Evolutionary conservation across 2,329 filamentous ascomycete genomes (phyloP), one percentile per base, ranked within the genome.

Genomic region (Ophiostoma triangulosporum): DNA sequence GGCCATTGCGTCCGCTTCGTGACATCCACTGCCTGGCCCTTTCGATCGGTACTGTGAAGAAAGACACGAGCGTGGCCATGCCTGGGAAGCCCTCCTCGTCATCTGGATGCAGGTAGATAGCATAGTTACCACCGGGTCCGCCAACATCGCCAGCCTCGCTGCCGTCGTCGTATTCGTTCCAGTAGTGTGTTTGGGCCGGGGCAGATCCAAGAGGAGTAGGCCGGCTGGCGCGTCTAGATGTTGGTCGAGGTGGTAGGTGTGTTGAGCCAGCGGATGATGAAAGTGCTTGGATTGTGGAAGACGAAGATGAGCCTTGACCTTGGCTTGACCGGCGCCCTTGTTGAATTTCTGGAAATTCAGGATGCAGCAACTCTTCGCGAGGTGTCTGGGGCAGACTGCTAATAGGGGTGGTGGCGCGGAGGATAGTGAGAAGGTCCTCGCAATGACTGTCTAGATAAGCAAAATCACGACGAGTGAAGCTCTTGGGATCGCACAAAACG

Each of bases 141-240:
- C 68, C 70, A 14, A 74, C 69, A 3, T 75, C 80, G 50, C 74
- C 77, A 2, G 68, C 70, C 53, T 89, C 85, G 64, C 87, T 88
- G 8, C 85, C 86, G 63, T 90, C 70, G 60, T 94, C 88, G 65
- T 91, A 93, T 65, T 94, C 88, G 65, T 87, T 91, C 87, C 88
- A 94, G 64, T 91, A 93, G 46, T 72, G 70, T 15, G 68, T 61
- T 50, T 65, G 64, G 7, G 65, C 50, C n/a, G 55, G 61, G n/a
- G 27, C 17, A 24, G 40, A 12, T 3, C 48, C 49, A 2, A 54
- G 50, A 9, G 56, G 15, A 0, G 54, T 57, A 1, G 54, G 32
- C 11, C 53, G 55, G 12, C 48, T 54, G 7, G 48, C 6, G 1
- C 49, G 7, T 20, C 50, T 38, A 3, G 51, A 46, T 9, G 50